Conservation (phyloP, 108 stramenopile species). For the Hondaea fermentalgiana region DNA sequence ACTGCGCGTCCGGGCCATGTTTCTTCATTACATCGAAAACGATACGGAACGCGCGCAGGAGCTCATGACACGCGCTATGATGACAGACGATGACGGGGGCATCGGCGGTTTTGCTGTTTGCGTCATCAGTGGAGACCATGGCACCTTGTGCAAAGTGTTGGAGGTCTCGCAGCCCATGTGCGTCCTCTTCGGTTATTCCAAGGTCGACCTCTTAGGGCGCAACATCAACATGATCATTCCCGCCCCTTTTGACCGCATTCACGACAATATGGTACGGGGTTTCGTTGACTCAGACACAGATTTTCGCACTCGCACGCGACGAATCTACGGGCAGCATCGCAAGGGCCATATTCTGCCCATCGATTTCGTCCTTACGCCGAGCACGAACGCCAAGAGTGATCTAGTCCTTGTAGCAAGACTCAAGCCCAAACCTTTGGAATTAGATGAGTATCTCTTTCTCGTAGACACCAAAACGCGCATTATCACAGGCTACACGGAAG, state of each 20-base stretch:
- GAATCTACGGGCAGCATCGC: neutral
- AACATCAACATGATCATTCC: constrained; percentile 15
- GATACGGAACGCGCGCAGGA: neutral
- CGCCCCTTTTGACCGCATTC: neutral
- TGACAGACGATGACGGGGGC: neutral
- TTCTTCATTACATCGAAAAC: neutral
- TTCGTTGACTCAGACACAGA: neutral
- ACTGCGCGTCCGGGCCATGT: neutral
- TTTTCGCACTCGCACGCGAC: neutral
- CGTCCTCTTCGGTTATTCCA: neutral
- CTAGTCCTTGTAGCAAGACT: neutral
- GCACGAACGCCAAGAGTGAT: neutral
- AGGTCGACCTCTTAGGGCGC: neutral
- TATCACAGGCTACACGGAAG: neutral
- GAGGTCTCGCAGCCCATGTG: neutral
- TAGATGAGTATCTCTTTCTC: neutral
- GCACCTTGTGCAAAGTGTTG: neutral
- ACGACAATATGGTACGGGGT: neutral
- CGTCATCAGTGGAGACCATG: neutral
- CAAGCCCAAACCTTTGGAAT: neutral
- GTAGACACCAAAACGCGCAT: neutral
- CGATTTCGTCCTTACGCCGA: neutral
- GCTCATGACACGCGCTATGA: neutral
- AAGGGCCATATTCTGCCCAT: neutral
- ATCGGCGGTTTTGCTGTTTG: neutral